phyloP scores from a whole-genome alignment of 768 basidiomycete genomes.

The Lactarius trivialis region DNA sequence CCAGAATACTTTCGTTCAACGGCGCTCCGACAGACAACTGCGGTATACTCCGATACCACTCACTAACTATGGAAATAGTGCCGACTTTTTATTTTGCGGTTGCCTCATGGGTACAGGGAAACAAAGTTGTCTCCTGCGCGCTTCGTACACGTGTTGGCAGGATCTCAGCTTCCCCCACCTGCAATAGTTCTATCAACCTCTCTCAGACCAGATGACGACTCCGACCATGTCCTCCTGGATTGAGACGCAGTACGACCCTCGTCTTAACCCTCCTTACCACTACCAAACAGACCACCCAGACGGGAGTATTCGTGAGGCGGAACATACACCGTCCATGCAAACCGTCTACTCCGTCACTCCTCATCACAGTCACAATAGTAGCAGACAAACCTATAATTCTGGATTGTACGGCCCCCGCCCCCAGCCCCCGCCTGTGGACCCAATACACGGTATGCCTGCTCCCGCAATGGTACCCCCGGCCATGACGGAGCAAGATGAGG shows the following conservation, averaged over 20 bases:
- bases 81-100: neutral
- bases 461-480: neutral
- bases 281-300: constrained; percentile 1
- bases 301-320: constrained; percentile 1
- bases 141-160: constrained; percentile 17
- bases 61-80: neutral
- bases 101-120: constrained; percentile 21
- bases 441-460: constrained; percentile 9
- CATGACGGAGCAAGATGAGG: constrained; percentile 11
- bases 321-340: constrained; percentile 6
- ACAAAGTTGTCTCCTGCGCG: constrained; percentile 17
- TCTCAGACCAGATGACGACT: neutral
- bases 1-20: neutral
- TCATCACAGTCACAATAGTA: constrained; percentile 15
- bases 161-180: neutral
- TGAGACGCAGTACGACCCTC: constrained; percentile 6
- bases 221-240: constrained; percentile 11
- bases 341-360: neutral
- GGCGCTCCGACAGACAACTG: neutral
- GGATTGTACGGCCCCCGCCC: constrained; percentile 19
- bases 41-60: neutral
- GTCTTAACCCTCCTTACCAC: neutral
- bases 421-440: constrained; percentile 2
- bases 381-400: constrained; percentile 8
- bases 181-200: constrained; percentile 5